phyloP scores from a whole-genome alignment of 208 protist genomes.

The Trichomonas gallinae region DNA sequence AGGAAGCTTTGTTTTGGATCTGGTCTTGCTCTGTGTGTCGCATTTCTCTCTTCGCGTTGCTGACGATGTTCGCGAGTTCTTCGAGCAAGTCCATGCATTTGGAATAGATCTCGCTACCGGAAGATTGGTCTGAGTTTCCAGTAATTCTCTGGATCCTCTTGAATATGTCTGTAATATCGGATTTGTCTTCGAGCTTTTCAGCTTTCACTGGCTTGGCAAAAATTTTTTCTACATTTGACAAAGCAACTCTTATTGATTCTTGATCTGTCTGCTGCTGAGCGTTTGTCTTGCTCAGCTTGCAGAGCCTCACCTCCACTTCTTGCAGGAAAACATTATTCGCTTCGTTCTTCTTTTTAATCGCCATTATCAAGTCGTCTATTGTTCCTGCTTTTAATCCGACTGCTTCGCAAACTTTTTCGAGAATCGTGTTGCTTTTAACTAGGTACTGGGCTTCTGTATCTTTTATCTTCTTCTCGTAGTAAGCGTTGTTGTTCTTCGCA shows the following conservation, averaged over 20 bases:
- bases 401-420: background rate
- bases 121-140: background rate
- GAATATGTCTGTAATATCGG: background rate
- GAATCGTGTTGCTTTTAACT: background rate
- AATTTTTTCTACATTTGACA: background rate
- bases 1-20: background rate
- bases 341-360: background rate
- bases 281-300: background rate
- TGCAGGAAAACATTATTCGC: background rate
- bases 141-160: background rate
- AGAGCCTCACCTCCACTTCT: background rate
- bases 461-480: background rate
- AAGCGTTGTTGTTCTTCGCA: background rate
- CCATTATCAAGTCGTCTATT: background rate
- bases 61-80: background rate
- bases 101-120: background rate
- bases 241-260: background rate
- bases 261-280: background rate
- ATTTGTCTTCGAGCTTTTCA: background rate
- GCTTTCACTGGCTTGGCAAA: background rate
- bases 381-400: background rate
- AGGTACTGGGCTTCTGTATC: background rate
- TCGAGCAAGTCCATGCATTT: background rate
- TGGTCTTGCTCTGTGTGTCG: background rate
- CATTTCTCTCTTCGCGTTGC: background rate